Percentiles rank a stretch among this genome's conserved stretches.
Evolutionary conservation across 2,329 filamentous ascomycete species (phyloP).

Genomic region (Onygena corvina): DNA sequence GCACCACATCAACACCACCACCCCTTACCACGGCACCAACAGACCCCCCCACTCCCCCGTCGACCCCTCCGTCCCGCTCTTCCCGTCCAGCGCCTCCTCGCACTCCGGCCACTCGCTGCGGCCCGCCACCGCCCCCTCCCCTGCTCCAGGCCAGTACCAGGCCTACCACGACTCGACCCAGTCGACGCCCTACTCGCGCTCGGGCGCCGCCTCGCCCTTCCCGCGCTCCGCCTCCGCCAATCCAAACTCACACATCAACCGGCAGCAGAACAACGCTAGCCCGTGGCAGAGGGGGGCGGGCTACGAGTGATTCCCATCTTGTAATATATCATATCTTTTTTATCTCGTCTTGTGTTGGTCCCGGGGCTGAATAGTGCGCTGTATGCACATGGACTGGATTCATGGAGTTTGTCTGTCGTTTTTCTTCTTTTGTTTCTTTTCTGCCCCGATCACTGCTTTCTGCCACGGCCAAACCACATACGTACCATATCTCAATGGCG

Average conservation of each 20-base stretch:
- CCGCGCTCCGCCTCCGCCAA: slow-evolving; percentile 23
- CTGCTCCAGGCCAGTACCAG: slow-evolving; percentile 31
- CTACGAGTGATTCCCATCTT: slow-evolving; percentile 36
- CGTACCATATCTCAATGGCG: not conserved
- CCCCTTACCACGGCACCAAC: slow-evolving; percentile 20
- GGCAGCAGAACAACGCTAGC: slow-evolving; percentile 44
- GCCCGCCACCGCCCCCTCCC: too few species aligned
- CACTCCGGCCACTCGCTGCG: slow-evolving; percentile 23
- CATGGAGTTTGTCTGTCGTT: slow-evolving; percentile 4
- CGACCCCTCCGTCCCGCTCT: slow-evolving; percentile 36
- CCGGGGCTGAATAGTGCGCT: slow-evolving; percentile 6
- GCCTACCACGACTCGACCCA: slow-evolving; percentile 15
- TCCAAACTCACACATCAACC: slow-evolving; percentile 25
- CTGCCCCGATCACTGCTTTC: not conserved
- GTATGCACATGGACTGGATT: slow-evolving; percentile 5
- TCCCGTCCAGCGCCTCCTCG: slow-evolving; percentile 33
- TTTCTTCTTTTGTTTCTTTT: not conserved
- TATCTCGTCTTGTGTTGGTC: not conserved
- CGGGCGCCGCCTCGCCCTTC: slow-evolving; percentile 25
- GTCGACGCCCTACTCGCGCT: slow-evolving; percentile 14
- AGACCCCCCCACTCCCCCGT: slow-evolving; percentile 40
- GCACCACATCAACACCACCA: slow-evolving; percentile 1
- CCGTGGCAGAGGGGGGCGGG: slow-evolving; percentile 56
- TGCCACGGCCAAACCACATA: not conserved
- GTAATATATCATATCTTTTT: not conserved